phyloP scores from a whole-genome alignment of 23 red algal species.

The Porphyridium purpureum region DNA sequence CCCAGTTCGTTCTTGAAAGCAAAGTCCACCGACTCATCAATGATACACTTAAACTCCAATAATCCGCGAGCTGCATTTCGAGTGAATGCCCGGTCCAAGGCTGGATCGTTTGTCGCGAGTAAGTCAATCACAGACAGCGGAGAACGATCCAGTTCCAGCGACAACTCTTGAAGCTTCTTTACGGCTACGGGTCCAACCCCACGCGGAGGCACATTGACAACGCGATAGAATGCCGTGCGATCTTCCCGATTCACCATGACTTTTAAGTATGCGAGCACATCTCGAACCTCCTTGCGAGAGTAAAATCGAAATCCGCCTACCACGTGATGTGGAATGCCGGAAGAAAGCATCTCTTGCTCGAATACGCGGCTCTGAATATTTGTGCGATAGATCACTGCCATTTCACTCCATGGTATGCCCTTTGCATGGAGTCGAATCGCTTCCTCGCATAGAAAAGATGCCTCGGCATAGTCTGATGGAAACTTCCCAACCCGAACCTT shows the following conservation, averaged over 20 bases:
- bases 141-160: background rate
- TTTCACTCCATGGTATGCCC: no score
- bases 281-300: slow-evolving; percentile 45
- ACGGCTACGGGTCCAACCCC: no score
- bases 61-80: background rate
- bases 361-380: slow-evolving; percentile 39
- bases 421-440: no score
- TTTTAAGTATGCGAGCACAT: slow-evolving; percentile 43
- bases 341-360: slow-evolving; percentile 31
- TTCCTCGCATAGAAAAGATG: no score
- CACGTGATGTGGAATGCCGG: slow-evolving; percentile 38
- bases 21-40: no score
- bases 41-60: no score
- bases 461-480: no score
- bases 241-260: slow-evolving; percentile 21
- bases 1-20: no score
- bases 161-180: background rate
- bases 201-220: slow-evolving; percentile 36
- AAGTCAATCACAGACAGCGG: slow-evolving; percentile 14
- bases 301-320: slow-evolving; percentile 57
- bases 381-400: slow-evolving; percentile 60
- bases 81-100: background rate
- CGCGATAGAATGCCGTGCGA: slow-evolving; percentile 18
- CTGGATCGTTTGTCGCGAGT: slow-evolving; percentile 8
- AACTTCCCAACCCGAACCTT: no score